Evolutionary conservation across 371 early-diverging fungal genomes (phyloP).

Genomic region (Amoeboaphelidium protococcarum): DNA sequence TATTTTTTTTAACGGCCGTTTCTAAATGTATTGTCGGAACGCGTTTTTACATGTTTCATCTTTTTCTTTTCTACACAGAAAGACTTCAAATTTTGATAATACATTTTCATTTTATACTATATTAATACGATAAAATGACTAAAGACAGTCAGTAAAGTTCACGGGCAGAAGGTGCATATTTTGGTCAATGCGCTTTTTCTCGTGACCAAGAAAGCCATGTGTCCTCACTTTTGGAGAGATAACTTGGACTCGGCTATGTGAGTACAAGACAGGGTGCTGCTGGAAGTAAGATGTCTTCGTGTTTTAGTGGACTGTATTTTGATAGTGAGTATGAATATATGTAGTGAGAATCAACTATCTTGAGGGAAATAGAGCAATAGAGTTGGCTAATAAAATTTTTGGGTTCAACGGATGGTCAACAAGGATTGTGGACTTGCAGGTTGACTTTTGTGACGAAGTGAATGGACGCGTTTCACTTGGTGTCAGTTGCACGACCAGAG

Average conservation of each 20-base stretch:
- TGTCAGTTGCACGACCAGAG: slow-evolving; percentile 47
- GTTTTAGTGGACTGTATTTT: not conserved
- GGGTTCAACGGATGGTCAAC: slow-evolving; percentile 95
- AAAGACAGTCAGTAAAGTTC: too few species aligned
- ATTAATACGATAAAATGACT: too few species aligned
- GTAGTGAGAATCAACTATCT: slow-evolving; percentile 42
- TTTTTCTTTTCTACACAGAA: too few species aligned
- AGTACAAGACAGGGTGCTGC: slow-evolving; percentile 24
- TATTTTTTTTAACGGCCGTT: too few species aligned
- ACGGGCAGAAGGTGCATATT: too few species aligned
- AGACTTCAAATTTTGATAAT: too few species aligned
- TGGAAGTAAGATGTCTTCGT: slow-evolving; percentile 6
- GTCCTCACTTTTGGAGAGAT: too few species aligned
- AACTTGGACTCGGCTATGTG: slow-evolving; percentile 36
- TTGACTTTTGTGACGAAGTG: slow-evolving; percentile 54
- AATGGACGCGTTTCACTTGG: slow-evolving; percentile 37
- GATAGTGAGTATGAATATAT: slow-evolving; percentile 8
- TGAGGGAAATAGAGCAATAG: slow-evolving; percentile 70
- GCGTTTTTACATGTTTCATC: too few species aligned
- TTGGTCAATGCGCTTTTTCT: too few species aligned
- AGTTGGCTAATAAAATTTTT: slow-evolving; percentile 86
- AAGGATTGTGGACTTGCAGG: slow-evolving; percentile 32
- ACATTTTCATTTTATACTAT: too few species aligned
- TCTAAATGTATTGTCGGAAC: too few species aligned
- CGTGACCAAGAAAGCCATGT: too few species aligned